Evolutionary conservation across 208 protist species (phyloP), one percentile per base, ranked within the genome.

Genomic region (Angomonas deanei): DNA sequence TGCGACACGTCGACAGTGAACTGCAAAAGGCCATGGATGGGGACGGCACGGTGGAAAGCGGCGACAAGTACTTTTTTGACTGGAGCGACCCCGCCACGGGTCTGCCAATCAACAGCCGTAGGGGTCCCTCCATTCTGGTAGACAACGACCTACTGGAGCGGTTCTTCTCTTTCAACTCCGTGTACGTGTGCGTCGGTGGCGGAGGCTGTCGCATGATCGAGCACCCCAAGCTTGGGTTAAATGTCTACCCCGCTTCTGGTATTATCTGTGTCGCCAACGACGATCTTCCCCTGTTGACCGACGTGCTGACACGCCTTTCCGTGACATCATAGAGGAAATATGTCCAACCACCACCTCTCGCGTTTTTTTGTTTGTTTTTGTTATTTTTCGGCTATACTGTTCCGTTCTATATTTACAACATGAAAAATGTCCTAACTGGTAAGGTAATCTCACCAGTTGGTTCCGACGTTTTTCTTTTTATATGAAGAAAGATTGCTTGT

Each of bases 151-250:
- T 63, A 1, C 71, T 82, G 26, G 72, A 82, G 50, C 70, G 79
- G 32, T 76, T 82, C 33, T 80, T 85, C 39, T 59, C 66, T 0
- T 85, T 72, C 30, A 38, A 70, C 60, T 64, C 67, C 34, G 72
- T 80, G 2, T 48, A 77, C 26, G 72, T 85, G n/a, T 64, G 68
- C 3, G 68, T 67, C 0, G 60, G 62, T 3, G 75, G 75, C 23
- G 79, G 79, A 15, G 71, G 72, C 19, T 85, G 79, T 52, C 74
- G 79, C 54, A 85, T 85, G 75, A 58, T 82, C 17, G 42, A 76
- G 57, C 79, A 85, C 48, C 75, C 74, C 2, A 42, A 47, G 15
- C 74, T 74, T 11, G 79, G 75, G 15, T 62, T 81, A 39, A 72
- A 74, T 50, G 57, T 82, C 34, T 85, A 85, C 52, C 75, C 75